These are phyloP conservation scores for Hibiscus tridactylites DNA, from an alignment of 345 rosid species.

Conservation along the genomic window DNA sequence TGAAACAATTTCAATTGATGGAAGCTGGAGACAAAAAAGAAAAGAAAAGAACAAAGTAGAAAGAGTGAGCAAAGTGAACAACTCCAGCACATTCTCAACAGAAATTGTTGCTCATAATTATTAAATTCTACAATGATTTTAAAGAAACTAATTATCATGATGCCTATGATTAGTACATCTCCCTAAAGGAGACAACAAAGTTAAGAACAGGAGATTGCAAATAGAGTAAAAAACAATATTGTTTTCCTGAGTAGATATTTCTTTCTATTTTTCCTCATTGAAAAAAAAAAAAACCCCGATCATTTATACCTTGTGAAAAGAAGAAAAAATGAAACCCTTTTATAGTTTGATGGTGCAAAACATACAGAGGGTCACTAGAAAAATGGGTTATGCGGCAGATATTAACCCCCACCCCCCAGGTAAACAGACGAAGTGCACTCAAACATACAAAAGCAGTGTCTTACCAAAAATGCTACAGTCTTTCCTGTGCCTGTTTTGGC, in stretches of 20 bases:
- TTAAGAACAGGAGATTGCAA: not conserved
- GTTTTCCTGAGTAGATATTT: not conserved
- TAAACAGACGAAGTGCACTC: not conserved
- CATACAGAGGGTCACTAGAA: not conserved
- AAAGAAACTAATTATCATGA: not conserved
- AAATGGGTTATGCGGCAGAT: not conserved
- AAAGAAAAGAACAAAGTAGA: not conserved
- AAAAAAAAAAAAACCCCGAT: not conserved
- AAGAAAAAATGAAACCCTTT: not conserved
- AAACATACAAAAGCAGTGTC: conserved; percentile 14
- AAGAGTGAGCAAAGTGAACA: conserved; percentile 2
- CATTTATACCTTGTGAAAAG: not conserved
- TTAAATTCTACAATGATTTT: not conserved
- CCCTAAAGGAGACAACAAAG: not conserved
- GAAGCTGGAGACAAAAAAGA: conserved; percentile 46
- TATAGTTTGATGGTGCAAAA: not conserved
- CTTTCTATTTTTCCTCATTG: not conserved
- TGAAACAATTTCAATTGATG: conserved; percentile 76
- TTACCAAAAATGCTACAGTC: conserved; percentile 95
- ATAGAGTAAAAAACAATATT: not conserved
- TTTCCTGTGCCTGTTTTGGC: conserved; percentile 99
- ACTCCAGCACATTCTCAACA: not conserved
- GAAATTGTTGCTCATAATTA: not conserved
- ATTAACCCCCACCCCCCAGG: not conserved
- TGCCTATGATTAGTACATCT: not conserved